These are phyloP conservation scores for Panaeolus cyanescens DNA, from an alignment of 768 basidiomycete genomes.

Conservation along the genomic window DNA sequence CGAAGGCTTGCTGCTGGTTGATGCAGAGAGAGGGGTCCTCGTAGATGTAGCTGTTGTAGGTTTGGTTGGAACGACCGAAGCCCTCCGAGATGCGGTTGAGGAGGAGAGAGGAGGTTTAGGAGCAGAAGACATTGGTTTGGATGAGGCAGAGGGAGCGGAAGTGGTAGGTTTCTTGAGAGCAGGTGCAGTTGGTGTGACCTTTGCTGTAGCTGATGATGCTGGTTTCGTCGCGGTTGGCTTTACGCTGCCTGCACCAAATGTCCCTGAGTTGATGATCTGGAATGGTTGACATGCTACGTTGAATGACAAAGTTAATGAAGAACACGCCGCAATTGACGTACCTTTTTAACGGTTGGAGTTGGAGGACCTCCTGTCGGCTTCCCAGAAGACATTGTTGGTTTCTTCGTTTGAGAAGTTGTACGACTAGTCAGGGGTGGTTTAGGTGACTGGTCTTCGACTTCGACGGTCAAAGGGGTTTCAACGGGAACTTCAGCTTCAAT, in stretches of 20 bases:
- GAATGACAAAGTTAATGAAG: slow-evolving; percentile 9
- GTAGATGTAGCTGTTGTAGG: slow-evolving; percentile 34
- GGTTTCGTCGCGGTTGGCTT: slow-evolving; percentile 44
- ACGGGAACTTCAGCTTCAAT: slow-evolving; percentile 16
- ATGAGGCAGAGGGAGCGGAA: slow-evolving; percentile 34
- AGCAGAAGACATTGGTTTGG: slow-evolving; percentile 38
- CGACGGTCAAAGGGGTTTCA: slow-evolving; percentile 18
- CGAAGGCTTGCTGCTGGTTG: slow-evolving; percentile 38
- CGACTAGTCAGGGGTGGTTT: background rate
- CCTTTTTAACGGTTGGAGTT: slow-evolving; percentile 71
- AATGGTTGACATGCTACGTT: slow-evolving; percentile 12
- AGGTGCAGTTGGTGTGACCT: slow-evolving; percentile 21
- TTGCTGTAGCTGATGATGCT: slow-evolving; percentile 29
- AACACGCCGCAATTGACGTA: slow-evolving; percentile 23
- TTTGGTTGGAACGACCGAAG: slow-evolving; percentile 46
- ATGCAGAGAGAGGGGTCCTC: slow-evolving; percentile 41
- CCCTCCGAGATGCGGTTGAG: slow-evolving; percentile 40
- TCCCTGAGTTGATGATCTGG: slow-evolving; percentile 67
- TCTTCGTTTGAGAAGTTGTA: slow-evolving; percentile 25
- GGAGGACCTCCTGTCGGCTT: slow-evolving; percentile 51
- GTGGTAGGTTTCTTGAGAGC: slow-evolving; percentile 25
- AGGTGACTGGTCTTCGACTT: slow-evolving; percentile 13
- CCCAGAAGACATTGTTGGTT: slow-evolving; percentile 34
- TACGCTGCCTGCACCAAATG: slow-evolving; percentile 59
- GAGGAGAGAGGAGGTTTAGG: slow-evolving; percentile 6